A percentile compares a stretch with the other conserved stretches of the same genome.
Evolutionary conservation across 1,284 basidiomycete species (phyloP).

Genomic region (Veloboletus limbatus): DNA sequence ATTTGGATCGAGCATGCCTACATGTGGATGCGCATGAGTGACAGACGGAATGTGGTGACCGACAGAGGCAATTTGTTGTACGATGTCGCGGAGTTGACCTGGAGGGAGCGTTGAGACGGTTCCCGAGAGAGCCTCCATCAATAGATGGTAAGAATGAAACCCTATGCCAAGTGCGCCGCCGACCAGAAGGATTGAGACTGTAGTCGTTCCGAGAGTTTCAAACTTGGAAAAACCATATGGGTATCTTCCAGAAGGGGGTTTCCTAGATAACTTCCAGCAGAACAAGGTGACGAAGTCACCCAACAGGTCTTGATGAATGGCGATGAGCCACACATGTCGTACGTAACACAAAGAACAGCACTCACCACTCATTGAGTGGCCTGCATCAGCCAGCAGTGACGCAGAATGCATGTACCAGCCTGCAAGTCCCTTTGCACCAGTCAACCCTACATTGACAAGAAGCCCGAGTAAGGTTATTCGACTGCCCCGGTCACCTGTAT

Average conservation of each 20-base stretch:
- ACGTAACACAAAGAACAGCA: conserved; percentile 15
- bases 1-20: conserved; percentile 80
- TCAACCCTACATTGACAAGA: conserved; percentile 82
- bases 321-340: conserved; percentile 4
- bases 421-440: conserved; percentile 79
- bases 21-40: conserved; percentile 53
- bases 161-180: conserved; percentile 92
- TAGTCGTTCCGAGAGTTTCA: conserved; percentile 88
- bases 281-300: conserved; percentile 93
- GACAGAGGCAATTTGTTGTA: conserved; percentile 54
- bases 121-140: conserved; percentile 66
- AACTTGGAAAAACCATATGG: conserved; percentile 93
- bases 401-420: conserved; percentile 90
- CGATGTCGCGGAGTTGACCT: conserved; percentile 57
- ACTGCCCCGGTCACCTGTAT: conserved; percentile 73
- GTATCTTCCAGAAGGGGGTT: conserved; percentile 72
- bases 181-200: conserved; percentile 78
- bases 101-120: conserved; percentile 54
- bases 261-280: conserved; percentile 86
- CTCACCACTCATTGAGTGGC: conserved; percentile 87
- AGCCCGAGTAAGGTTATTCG: conserved; percentile 85
- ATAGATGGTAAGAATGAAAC: conserved; percentile 85
- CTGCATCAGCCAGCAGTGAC: conserved; percentile 90
- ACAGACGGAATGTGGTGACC: conserved; percentile 51
- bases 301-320: conserved; percentile 61